A percentile compares a stretch with the other conserved stretches of the same genome.
These are phyloP conservation scores for Melaleuca alternifolia DNA, from an alignment of 345 rosid species.

Conservation along the genomic window DNA sequence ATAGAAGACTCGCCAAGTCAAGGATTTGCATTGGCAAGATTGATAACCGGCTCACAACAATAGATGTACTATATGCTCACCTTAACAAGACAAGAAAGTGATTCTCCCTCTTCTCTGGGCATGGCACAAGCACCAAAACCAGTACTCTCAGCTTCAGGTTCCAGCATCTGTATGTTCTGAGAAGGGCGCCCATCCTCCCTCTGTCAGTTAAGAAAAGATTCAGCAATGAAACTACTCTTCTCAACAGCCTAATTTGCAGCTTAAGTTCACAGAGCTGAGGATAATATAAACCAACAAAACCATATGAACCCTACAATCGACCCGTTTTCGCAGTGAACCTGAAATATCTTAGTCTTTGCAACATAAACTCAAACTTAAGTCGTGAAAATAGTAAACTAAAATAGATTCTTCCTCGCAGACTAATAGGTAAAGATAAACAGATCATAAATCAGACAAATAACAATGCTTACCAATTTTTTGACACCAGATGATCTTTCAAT, in stretches of 20 bases:
- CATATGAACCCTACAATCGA: neutral
- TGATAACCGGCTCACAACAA: neutral
- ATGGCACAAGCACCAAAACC: constrained; percentile 6
- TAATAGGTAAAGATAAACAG: neutral
- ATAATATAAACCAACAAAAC: neutral
- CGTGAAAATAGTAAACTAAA: neutral
- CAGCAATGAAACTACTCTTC: neutral
- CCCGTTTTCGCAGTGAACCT: neutral
- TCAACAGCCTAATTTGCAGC: neutral
- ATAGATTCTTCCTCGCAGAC: neutral
- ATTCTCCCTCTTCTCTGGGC: constrained; percentile 14
- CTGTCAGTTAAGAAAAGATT: constrained; percentile 17
- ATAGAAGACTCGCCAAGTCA: neutral
- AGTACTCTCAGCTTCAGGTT: constrained; percentile 9
- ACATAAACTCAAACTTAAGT: neutral
- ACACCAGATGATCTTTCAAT: constrained; percentile 26
- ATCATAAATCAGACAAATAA: neutral
- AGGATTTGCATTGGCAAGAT: neutral
- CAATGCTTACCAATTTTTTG: constrained; percentile 58
- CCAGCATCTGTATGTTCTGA: constrained; percentile 22
- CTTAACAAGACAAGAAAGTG: constrained; percentile 73
- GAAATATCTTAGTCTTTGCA: neutral
- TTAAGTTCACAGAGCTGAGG: neutral
- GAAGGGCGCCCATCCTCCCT: constrained; percentile 49
- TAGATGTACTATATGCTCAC: constrained; percentile 12